These are phyloP conservation scores for Eucalyptus decipiens DNA, from an alignment of 345 rosid genomes.

Conservation along the genomic window DNA sequence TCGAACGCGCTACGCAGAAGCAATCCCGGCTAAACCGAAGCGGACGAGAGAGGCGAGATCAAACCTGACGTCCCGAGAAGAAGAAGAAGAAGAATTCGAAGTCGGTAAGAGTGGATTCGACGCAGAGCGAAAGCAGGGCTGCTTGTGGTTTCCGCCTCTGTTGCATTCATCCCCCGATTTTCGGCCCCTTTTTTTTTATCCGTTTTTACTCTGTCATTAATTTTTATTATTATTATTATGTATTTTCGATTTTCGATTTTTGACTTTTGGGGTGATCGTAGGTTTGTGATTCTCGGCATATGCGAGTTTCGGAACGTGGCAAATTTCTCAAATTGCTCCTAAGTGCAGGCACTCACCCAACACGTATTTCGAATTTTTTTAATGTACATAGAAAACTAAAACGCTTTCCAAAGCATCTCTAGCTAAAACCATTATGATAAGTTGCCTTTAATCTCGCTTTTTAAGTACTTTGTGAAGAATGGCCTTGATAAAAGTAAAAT, in stretches of 20 bases:
- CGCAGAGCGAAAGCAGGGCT: not conserved
- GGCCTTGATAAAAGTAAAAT: not conserved
- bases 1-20: not conserved
- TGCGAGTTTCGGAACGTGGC: not conserved
- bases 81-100: not conserved
- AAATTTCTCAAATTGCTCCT: not conserved
- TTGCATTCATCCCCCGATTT: not conserved
- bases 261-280: not conserved
- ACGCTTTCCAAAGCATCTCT: too few relatives aligned
- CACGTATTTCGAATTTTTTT: not conserved
- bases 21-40: not conserved
- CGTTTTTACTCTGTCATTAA: not conserved
- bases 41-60: not conserved
- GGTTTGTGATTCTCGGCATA: not conserved
- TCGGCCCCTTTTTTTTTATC: not conserved
- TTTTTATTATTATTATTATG: too few relatives aligned
- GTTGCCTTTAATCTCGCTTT: not conserved
- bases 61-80: not conserved
- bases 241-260: too few relatives aligned
- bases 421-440: too few relatives aligned
- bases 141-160: not conserved
- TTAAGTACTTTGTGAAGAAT: not conserved
- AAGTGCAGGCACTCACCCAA: not conserved
- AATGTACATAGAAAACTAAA: accelerated
- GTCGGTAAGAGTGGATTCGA: not conserved